These are phyloP conservation scores for Phytophthora aleatoria DNA, from an alignment of 352 stramenopile species.

Conservation along the genomic window DNA sequence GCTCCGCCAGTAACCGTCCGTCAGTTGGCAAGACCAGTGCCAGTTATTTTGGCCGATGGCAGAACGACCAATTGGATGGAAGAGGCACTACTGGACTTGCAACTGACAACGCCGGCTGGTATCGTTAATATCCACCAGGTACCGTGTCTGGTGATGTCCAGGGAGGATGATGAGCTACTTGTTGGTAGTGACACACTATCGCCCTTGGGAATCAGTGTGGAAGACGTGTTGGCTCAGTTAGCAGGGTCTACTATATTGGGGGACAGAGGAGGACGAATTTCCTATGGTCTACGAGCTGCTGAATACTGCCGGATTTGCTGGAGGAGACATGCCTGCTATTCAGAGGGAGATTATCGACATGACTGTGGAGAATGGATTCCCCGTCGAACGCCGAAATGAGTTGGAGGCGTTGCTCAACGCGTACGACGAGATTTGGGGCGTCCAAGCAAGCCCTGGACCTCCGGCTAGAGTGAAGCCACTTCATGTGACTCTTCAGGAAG, in stretches of 20 bases:
- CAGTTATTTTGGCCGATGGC: conserved; percentile 7
- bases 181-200: conserved; percentile 5
- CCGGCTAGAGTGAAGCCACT: no score
- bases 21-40: not conserved
- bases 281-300: not conserved
- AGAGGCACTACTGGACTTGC: conserved; percentile 6
- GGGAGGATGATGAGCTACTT: conserved; percentile 7
- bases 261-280: not conserved
- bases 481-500: no score
- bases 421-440: no score
- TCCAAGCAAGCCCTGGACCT: no score
- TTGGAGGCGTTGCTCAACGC: no score
- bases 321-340: no score
- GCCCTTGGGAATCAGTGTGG: not conserved
- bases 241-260: not conserved
- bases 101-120: conserved; percentile 12
- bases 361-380: no score
- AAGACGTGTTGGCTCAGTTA: not conserved
- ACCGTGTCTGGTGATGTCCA: conserved; percentile 2
- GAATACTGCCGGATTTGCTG: no score
- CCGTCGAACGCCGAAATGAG: no score
- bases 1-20: not conserved
- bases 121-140: not conserved
- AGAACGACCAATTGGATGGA: not conserved
- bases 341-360: no score